Conservation (phyloP, 2,329 filamentous ascomycete species). For the Ceratocystis alfenasii region DNA sequence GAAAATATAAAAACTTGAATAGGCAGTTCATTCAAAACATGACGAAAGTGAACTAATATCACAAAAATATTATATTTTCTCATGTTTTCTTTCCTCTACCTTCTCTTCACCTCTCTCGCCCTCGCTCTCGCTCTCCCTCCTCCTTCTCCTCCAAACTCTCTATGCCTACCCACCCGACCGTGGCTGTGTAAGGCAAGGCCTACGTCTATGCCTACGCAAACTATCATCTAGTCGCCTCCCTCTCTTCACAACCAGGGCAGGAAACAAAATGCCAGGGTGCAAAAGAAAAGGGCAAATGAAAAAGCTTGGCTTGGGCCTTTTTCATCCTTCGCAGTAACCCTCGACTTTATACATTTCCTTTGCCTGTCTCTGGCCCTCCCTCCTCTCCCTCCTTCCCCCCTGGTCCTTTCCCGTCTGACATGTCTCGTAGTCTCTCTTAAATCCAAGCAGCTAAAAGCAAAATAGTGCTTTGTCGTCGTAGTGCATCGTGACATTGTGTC, state of each 20-base stretch:
- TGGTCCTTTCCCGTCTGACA: neutral
- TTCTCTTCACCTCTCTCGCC: neutral
- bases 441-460: neutral
- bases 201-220: too few species aligned
- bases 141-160: neutral
- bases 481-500: neutral
- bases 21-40: too few species aligned
- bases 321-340: neutral
- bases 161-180: neutral
- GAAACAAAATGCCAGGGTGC: too few species aligned
- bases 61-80: neutral
- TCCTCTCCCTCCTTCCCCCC: neutral
- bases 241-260: too few species aligned
- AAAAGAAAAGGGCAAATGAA: neutral
- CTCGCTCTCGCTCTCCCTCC: neutral
- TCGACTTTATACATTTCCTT: too few species aligned
- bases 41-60: too few species aligned
- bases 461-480: slow-evolving; percentile 14
- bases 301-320: slow-evolving; percentile 5
- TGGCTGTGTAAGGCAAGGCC: slow-evolving; percentile 1
- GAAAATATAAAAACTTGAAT: too few species aligned
- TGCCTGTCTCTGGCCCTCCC: neutral
- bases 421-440: neutral
- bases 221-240: neutral
- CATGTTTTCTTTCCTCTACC: neutral